Evolutionary conservation across 2,329 filamentous ascomycete species (phyloP).

Genomic region (Monilinia laxa): DNA sequence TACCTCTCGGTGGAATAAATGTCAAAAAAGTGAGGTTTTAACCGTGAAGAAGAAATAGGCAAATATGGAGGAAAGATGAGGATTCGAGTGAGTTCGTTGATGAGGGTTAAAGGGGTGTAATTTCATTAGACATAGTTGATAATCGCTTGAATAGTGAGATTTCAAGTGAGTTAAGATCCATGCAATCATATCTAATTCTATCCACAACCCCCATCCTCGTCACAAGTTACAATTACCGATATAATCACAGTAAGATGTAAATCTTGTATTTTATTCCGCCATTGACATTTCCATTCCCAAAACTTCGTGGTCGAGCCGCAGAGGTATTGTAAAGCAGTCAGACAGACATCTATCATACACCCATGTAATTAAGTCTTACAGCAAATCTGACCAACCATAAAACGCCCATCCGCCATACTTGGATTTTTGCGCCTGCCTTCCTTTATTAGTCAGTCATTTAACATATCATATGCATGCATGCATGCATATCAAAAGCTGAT

Average conservation of each 20-base stretch:
- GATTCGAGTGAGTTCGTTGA: too few species aligned
- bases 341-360: constrained; percentile 12
- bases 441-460: constrained; percentile 11
- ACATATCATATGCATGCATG: constrained; percentile 11
- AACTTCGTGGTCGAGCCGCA: background rate
- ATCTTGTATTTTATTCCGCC: background rate
- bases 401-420: constrained; percentile 14
- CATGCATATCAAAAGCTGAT: background rate
- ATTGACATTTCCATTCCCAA: background rate
- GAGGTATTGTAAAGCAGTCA: constrained; percentile 4
- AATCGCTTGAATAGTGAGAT: too few species aligned
- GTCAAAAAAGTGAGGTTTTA: too few species aligned
- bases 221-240: background rate
- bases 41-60: too few species aligned
- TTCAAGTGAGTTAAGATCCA: too few species aligned
- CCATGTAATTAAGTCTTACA: background rate
- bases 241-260: background rate
- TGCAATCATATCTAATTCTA: background rate
- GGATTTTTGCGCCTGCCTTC: constrained; percentile 10
- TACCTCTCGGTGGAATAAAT: too few species aligned
- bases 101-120: too few species aligned
- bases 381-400: constrained; percentile 4
- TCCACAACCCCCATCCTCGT: background rate
- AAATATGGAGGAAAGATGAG: too few species aligned
- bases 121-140: too few species aligned